These are phyloP conservation scores for Penicillium digitatum DNA, from an alignment of 2,329 filamentous ascomycete species.

Conservation along the genomic window DNA sequence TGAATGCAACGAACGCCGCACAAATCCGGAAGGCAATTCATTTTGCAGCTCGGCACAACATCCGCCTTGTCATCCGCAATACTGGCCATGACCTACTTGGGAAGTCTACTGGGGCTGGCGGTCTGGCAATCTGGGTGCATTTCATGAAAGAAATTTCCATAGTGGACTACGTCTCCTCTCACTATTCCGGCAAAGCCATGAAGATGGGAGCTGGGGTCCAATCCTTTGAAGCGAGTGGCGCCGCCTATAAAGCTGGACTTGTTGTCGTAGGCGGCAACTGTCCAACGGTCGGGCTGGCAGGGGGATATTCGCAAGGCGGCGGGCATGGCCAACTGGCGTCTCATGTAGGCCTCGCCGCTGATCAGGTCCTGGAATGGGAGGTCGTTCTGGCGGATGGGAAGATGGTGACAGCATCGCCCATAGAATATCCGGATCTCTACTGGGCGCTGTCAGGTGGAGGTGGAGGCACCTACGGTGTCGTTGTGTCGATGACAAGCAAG, in stretches of 20 bases:
- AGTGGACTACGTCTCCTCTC: slow-evolving; percentile 6
- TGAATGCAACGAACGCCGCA: slow-evolving; percentile 8
- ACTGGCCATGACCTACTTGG: slow-evolving; percentile 46
- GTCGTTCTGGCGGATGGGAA: slow-evolving; percentile 37
- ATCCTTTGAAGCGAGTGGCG: slow-evolving; percentile 4
- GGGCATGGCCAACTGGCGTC: slow-evolving; percentile 44
- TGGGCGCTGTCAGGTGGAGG: slow-evolving; percentile 25
- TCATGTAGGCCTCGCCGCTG: slow-evolving; percentile 41
- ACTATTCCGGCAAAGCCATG: slow-evolving; percentile 10
- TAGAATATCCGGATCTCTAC: slow-evolving; percentile 19
- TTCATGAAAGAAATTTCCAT: slow-evolving; percentile 36
- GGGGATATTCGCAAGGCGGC: slow-evolving; percentile 42
- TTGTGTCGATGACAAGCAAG: slow-evolving; percentile 13
- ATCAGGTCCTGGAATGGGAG: slow-evolving; percentile 31
- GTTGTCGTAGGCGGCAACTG: not conserved
- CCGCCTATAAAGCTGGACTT: not conserved
- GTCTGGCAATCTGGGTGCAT: slow-evolving; percentile 42
- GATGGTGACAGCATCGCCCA: slow-evolving; percentile 13
- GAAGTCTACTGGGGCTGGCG: slow-evolving; percentile 32
- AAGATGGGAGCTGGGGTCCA: slow-evolving; percentile 14
- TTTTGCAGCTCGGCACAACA: slow-evolving; percentile 17
- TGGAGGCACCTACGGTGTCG: slow-evolving; percentile 16
- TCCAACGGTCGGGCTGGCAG: slow-evolving; percentile 19
- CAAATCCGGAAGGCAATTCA: slow-evolving; percentile 4
- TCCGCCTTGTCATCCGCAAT: slow-evolving; percentile 37